These are phyloP conservation scores for Nowakowskiella sp. DNA, from an alignment of 192 early-diverging fungal genomes.

Conservation along the genomic window DNA sequence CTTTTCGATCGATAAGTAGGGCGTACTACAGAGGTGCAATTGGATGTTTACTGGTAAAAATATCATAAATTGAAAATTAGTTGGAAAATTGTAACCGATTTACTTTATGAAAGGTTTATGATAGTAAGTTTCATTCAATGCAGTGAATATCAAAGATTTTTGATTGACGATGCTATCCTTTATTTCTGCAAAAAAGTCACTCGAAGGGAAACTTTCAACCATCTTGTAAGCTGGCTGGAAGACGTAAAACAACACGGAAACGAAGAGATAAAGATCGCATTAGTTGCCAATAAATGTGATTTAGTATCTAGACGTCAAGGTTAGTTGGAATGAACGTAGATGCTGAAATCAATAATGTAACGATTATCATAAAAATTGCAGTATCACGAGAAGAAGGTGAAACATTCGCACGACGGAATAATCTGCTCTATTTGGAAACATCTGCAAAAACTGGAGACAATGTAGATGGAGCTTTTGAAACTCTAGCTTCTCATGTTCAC, in stretches of 20 bases:
- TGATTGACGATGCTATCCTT: constrained; percentile 2
- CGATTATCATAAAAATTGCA: constrained; percentile 14
- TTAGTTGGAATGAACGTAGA: background rate
- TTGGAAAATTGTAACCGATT: constrained; percentile 67
- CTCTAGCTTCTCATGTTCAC: too few relatives aligned
- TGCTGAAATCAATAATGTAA: constrained; percentile 1
- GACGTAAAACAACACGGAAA: constrained; percentile 86
- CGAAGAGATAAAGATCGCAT: constrained; percentile 77
- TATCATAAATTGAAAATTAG: constrained; percentile 34
- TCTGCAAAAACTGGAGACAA: constrained; percentile 83
- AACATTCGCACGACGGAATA: constrained; percentile 76
- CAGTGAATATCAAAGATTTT: constrained; percentile 14
- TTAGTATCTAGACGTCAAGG: constrained; percentile 62
- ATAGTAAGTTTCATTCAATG: constrained; percentile 9
- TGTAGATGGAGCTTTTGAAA: constrained; percentile 50
- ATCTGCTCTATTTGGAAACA: constrained; percentile 84
- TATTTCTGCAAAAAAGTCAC: constrained; percentile 5
- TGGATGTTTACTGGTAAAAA: constrained; percentile 26
- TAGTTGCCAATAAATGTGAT: constrained; percentile 91
- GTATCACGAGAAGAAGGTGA: constrained; percentile 83
- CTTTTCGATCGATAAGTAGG: constrained; percentile 33
- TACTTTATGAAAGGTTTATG: constrained; percentile 35
- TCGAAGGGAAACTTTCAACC: constrained; percentile 63
- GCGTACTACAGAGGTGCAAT: constrained; percentile 35
- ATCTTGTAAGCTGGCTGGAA: constrained; percentile 71